phyloP scores from a whole-genome alignment of 768 basidiomycete species.

The Panaeolus cyanescens region DNA sequence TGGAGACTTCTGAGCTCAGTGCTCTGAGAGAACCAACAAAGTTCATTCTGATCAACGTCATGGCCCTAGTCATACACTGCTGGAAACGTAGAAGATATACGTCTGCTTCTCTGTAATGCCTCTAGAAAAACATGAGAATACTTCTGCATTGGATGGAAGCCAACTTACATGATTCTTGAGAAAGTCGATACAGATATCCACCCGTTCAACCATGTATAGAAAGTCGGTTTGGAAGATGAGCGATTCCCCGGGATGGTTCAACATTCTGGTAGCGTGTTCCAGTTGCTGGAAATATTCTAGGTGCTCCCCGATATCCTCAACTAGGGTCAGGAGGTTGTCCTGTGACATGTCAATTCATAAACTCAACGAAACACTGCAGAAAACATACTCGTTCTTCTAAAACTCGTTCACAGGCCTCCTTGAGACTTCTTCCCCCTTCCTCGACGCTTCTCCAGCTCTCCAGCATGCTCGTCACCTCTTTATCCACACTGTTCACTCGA shows the following conservation, averaged over 20 bases:
- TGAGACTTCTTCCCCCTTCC: conserved; percentile 87
- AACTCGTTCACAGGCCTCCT: conserved; percentile 88
- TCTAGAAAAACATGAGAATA: conserved; percentile 42
- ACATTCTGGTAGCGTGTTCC: conserved; percentile 88
- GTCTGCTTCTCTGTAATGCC: conserved; percentile 90
- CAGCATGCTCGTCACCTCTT: conserved; percentile 78
- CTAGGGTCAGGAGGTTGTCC: conserved; percentile 77
- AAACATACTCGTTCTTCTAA: conserved; percentile 83
- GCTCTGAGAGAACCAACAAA: conserved; percentile 85
- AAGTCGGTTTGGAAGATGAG: conserved; percentile 92
- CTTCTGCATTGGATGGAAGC: background rate
- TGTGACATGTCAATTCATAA: conserved; percentile 27
- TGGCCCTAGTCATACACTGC: conserved; percentile 96
- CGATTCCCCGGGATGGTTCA: conserved; percentile 92
- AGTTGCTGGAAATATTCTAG: conserved; percentile 95
- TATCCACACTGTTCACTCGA: conserved; percentile 71
- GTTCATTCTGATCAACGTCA: conserved; percentile 98
- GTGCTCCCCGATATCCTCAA: conserved; percentile 79
- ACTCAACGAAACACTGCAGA: background rate
- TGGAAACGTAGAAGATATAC: conserved; percentile 96
- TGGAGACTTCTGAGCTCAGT: conserved; percentile 76
- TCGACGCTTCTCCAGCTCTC: conserved; percentile 87
- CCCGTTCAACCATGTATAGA: conserved; percentile 92
- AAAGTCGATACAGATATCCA: conserved; percentile 94
- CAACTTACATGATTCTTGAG: conserved; percentile 78